A percentile compares a stretch with the other conserved stretches of the same genome.
Evolutionary conservation across 805 yeast genomes (phyloP).

Genomic region (Candida ficus): DNA sequence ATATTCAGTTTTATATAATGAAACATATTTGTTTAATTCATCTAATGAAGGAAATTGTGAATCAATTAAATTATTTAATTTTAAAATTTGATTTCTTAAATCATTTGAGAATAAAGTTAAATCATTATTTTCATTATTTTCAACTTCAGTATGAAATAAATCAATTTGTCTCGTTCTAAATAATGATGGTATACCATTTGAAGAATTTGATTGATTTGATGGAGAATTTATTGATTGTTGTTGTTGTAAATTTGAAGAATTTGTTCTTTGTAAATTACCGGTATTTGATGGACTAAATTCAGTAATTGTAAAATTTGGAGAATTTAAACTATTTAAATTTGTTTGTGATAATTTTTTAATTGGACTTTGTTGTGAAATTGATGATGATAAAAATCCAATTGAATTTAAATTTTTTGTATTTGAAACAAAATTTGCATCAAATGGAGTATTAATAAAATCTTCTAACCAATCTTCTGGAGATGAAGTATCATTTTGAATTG

Average conservation of each 20-base stretch:
- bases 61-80: slow-evolving; percentile 45
- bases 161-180: slow-evolving; percentile 66
- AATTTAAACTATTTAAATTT: not conserved
- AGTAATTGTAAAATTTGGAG: not conserved
- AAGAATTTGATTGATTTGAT: slow-evolving; percentile 2
- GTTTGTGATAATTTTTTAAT: not conserved
- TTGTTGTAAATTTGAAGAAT: not conserved
- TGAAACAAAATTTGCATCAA: slow-evolving; percentile 50
- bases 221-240: slow-evolving; percentile 11
- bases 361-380: not conserved
- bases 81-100: slow-evolving; percentile 49
- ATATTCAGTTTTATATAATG: slow-evolving; percentile 72
- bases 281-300: slow-evolving; percentile 1
- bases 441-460: slow-evolving; percentile 64
- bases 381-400: slow-evolving; percentile 43
- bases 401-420: slow-evolving; percentile 39
- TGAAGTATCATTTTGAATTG: slow-evolving; percentile 20
- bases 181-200: slow-evolving; percentile 48
- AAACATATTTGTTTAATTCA: slow-evolving; percentile 72
- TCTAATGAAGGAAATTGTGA: slow-evolving; percentile 68
- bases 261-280: no score
- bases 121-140: slow-evolving; percentile 15
- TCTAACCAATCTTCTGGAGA: slow-evolving; percentile 57
- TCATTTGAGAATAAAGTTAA: slow-evolving; percentile 42
- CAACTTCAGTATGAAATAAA: slow-evolving; percentile 44